Evolutionary conservation across 306 rosid species (phyloP), one percentile per base, ranked within the genome.

Genomic region (Vachellia collinsii): DNA sequence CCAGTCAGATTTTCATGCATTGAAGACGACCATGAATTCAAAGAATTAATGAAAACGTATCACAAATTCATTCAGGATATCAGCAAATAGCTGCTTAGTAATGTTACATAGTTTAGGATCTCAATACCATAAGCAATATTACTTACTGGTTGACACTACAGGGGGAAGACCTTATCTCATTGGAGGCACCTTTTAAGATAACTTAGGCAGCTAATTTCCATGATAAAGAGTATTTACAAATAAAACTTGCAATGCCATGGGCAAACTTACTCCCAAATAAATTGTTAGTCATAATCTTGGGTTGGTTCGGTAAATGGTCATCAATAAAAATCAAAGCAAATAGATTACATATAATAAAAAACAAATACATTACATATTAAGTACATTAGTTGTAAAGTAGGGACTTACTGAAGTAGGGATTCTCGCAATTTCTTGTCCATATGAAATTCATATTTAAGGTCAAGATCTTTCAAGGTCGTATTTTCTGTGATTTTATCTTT

Each of bases 401-500:
- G 78, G 68, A 87, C 96, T 89, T 88, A 95, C 99, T 86, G 71
- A 75, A 93, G 85, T 62, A 95, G 88, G 25, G 90, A 83, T 74
- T 89, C 91, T 83, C 98, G 94, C 90, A 95, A 87, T 63, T 88
- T 86, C 83, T 93, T 95, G 86, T 95, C 99, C 99, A 95, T 95
- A 36, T 86, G 89, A 87, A 95, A 95, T 81, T 92, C 91, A 83
- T 90, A 95, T 25, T 77, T 66, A 80, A 95, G 87, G 87, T 95
- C 98, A 48, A 85, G 91, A 87, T 95, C 99, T 89, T 95, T 95
- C 88, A 95, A 74, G 75, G 99, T 95, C 66, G 97, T 77, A 88
- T 81, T 82, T 74, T 85, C 87, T 14, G 73, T 79, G 56, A 77
- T 79, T 88, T 95, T 92, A 53, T 92, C 91, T 80, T 86, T 72